phyloP scores from a whole-genome alignment of 306 rosid genomes.

The Cucurbita moschata region DNA sequence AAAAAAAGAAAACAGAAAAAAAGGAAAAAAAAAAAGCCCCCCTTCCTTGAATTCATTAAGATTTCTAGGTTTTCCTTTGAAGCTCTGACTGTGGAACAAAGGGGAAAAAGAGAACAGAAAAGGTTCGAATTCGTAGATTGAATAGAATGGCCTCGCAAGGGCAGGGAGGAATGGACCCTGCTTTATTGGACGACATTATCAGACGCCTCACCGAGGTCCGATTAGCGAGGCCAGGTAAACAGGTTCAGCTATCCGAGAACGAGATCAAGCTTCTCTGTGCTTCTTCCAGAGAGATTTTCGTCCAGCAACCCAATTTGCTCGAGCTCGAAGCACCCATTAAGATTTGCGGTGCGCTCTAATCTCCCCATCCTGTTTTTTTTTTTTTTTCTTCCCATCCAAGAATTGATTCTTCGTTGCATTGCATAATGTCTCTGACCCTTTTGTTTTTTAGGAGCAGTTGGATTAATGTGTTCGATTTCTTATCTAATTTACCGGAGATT shows the following conservation, averaged over 20 bases:
- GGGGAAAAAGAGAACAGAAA: background rate
- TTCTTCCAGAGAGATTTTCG: constrained; percentile 65
- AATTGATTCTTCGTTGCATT: background rate
- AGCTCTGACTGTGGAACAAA: background rate
- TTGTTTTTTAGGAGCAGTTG: background rate
- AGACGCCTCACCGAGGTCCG: constrained; percentile 76
- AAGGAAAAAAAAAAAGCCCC: background rate
- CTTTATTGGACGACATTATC: constrained; percentile 76
- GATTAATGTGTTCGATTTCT: background rate
- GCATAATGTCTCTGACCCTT: background rate
- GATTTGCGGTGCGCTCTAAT: constrained; percentile 52
- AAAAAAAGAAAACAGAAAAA: background rate
- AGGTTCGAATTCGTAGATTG: constrained; percentile 3
- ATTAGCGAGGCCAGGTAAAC: constrained; percentile 75
- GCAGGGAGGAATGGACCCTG: constrained; percentile 53
- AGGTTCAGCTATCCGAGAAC: constrained; percentile 82
- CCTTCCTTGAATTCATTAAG: background rate
- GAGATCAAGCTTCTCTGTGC: constrained; percentile 87
- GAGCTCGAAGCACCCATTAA: constrained; percentile 95
- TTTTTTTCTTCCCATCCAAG: background rate
- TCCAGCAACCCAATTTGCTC: constrained; percentile 73
- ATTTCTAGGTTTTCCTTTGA: background rate
- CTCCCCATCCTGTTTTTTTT: background rate
- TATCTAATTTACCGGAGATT: background rate
- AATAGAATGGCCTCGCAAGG: constrained; percentile 39